Base-by-base conservation (phyloP, 306 rosid genomes). In the Prunus armeniaca region DNA sequence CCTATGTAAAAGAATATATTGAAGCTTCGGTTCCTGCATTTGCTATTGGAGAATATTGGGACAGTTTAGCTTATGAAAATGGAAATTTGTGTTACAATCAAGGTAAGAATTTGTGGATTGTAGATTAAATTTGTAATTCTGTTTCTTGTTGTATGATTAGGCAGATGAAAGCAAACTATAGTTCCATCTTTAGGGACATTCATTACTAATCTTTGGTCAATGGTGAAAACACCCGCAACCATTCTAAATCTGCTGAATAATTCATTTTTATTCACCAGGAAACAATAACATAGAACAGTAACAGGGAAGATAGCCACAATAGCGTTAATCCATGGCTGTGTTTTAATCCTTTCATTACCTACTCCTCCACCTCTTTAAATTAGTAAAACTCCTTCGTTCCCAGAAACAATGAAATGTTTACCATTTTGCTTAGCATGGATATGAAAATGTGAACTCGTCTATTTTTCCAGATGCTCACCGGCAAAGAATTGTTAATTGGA, bases 1-100 rank as follows among this genome's bases (percentile, higher is more conserved):
- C 84, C 20, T 81, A 77, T 17, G 92, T 91, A 55, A 91, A 89
- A 78, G 97, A 91, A 73, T 91, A 91, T 79, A 87, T 91, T 70
- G 93, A 87, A 82, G 82, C 92, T 67, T 86, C 92, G 32, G 79
- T 65, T 67, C 97, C 97, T 0, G 83, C 75, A n/a, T 91, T 89
- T 82, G 84, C 97, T 55, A 84, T 91, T 67, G 97, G 97, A 84
- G 97, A 91, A 80, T 91, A 91, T 74, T 91, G 97, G 97, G 97
- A 91, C 86, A 82, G 89, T 79, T 78, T 89, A 82, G 80, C 65
- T 63, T 91, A 91, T 83, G 90, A 87, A 78, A 86, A 86, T 62
- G 92, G 88, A 60, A 80, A 77, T 78, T 83, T 91, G 88, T 84
- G 86, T 55, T 87, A 91, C 85, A 89, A 81, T 74, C 97, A 91